Evolutionary conservation across 352 stramenopile genomes (phyloP).

Genomic region (Phytophthora tentaculata): DNA sequence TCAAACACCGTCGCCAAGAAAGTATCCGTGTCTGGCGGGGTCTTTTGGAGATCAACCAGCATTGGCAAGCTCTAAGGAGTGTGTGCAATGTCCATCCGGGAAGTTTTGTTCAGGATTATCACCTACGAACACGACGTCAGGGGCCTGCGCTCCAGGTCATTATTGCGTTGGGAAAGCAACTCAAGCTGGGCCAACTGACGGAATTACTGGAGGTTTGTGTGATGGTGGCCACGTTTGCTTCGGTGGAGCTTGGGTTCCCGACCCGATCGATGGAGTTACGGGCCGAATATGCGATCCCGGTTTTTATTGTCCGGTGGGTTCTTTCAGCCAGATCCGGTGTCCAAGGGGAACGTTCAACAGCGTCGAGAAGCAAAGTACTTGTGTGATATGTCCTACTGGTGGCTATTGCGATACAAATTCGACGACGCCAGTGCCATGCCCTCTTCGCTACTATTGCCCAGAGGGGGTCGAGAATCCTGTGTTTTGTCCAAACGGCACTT

Average conservation of each 20-base stretch:
- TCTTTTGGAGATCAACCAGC: constrained; percentile 59
- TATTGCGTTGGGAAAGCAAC: constrained; percentile 67
- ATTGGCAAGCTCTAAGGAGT: constrained; percentile 53
- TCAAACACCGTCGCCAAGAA: constrained; percentile 47
- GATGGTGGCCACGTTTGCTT: constrained; percentile 64
- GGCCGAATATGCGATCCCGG: constrained; percentile 64
- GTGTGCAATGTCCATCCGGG: constrained; percentile 63
- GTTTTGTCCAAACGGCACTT: constrained; percentile 84
- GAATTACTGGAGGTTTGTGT: constrained; percentile 56
- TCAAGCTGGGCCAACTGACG: constrained; percentile 47
- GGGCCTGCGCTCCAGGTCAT: constrained; percentile 64
- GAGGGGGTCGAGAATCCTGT: constrained; percentile 48
- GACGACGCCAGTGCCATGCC: constrained; percentile 56
- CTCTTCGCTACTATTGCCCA: constrained; percentile 76
- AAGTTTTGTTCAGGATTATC: constrained; percentile 78
- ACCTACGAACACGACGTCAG: constrained; percentile 61
- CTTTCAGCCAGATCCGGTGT: constrained; percentile 55
- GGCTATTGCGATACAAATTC: constrained; percentile 77
- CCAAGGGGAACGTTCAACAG: constrained; percentile 76
- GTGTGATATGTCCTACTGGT: constrained; percentile 59
- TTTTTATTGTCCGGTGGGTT: constrained; percentile 74
- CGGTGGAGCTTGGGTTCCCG: constrained; percentile 55
- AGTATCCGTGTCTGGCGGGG: constrained; percentile 65
- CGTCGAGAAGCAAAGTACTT: constrained; percentile 50
- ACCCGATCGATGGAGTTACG: constrained; percentile 61